Evolutionary conservation across 495 filamentous ascomycete species (phyloP), one percentile per base, ranked within the genome.

Genomic region (Neurospora sp.): DNA sequence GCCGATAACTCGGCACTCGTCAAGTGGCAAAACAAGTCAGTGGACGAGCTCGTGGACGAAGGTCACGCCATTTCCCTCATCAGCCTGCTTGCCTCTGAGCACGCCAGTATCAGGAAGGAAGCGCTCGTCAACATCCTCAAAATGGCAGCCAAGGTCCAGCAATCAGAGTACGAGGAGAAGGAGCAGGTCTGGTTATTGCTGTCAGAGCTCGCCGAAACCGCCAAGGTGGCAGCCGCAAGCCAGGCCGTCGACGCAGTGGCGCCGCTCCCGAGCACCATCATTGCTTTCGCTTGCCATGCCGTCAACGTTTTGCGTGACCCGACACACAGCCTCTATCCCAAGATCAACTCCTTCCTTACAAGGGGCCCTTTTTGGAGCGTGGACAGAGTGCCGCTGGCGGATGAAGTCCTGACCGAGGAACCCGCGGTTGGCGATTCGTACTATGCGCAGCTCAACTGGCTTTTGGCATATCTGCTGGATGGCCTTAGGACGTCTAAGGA

Each of bases 341-440:
- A 97, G 77, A 83, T 95, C 84, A 97, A 97, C 84, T 85, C 86
- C 31, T 95, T 95, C 79, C 87, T 99, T 61, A 90, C 91, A 45
- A 89, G 88, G 68, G 86, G 89, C 0, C 94, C 96, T 3, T 78
- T 84, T 9, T 96, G 95, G 92, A 86, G 89, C 35, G 74, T 91
- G 20, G 86, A 90, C 48, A 91, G 90, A 78, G 84, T 97, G 69
- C 94, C 94, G 1, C 89, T 93, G 78, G 88, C 96, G 48, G 86
- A 93, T 73, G 89, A 88, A 75, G 88, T 96, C 59, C 79, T 97
- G 71, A 83, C 90, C 3, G 87, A 89, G 68, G 85, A 90, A 69
- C 93, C 94, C 1, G 88, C 86, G 7, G 82, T 91, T 68, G 92
- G 93, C 71, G 93, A 94, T 71, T 86, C 88, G 1, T 91, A 93